Evolutionary conservation across 2,329 filamentous ascomycete species (phyloP), one percentile per base, ranked within the genome.

Genomic region (Cryphonectria nitschkei): DNA sequence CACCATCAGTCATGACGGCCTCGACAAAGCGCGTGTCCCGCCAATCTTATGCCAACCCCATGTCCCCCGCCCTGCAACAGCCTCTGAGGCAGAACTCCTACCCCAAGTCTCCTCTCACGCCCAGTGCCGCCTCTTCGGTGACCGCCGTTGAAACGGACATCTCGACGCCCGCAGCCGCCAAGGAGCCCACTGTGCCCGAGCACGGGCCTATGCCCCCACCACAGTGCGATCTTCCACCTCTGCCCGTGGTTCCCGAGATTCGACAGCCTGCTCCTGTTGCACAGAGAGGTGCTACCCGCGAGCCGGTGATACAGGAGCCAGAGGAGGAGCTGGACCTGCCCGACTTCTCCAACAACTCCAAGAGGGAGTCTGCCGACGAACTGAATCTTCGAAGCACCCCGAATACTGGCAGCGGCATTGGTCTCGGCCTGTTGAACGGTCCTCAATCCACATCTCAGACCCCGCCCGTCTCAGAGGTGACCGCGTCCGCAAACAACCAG

Each of bases 71-170:
- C 78, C 73, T 74, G 74, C 74, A 56, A 76, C 65, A 75, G 68
- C 81, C 83, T 71, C 78, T 79, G 37, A 82, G 81, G 3, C 81
- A 83, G 69, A 85, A 84, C 73, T 87, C 86, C 0, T 75, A 85
- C 26, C 82, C 84, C 26, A 81, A 81, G 74, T 82, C 81, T 37
- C 79, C 81, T 54, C 66, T 78, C 16, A 77, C 80, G 22, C 74
- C 79, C 37, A 77, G 79, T 58, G 66, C 69, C 26, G 80, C 80
- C 74, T 76, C 70, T 74, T 79, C 34, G 77, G 79, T 32, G 70
- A 78, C 34, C 29, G 67, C 62, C 67, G 58, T 74, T 65, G 70
- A 72, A 34, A 46, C 74, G 62, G 73, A 74, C 52, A 13, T 73
- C 66, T 70, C 76, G 41, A 75, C 73, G 50, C 72, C 74, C 13